phyloP scores from a whole-genome alignment of 768 basidiomycete genomes.

The Clitopilus hobsonii region DNA sequence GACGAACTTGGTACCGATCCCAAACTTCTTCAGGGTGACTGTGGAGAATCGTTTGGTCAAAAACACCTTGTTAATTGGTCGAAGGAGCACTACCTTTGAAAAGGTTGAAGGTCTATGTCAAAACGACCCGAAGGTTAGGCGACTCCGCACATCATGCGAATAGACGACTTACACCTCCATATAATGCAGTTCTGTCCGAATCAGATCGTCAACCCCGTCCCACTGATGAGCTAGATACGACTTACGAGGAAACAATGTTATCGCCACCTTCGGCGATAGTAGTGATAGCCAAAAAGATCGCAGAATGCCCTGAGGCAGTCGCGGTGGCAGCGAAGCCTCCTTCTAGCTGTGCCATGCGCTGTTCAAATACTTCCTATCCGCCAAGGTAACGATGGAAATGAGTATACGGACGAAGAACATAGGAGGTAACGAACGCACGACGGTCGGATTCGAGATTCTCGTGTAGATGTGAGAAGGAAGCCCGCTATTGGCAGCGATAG shows the following conservation, averaged over 20 bases:
- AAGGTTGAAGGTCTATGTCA: constrained; percentile 53
- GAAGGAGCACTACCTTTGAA: constrained; percentile 49
- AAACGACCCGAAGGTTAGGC: constrained; percentile 6
- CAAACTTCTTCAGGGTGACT: constrained; percentile 26
- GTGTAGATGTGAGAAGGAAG: constrained; percentile 1
- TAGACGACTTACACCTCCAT: constrained; percentile 59
- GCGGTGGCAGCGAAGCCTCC: constrained; percentile 60
- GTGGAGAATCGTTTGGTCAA: neutral
- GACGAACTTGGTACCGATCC: constrained; percentile 53
- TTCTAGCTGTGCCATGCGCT: constrained; percentile 59
- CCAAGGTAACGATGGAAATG: neutral
- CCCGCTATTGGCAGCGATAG: neutral
- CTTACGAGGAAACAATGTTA: constrained; percentile 44
- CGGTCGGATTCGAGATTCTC: constrained; percentile 2
- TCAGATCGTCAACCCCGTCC: constrained; percentile 33
- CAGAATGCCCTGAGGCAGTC: constrained; percentile 54
- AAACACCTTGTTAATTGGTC: too few relatives aligned
- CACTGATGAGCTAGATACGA: constrained; percentile 14
- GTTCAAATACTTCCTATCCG: constrained; percentile 57
- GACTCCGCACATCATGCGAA: too few relatives aligned
- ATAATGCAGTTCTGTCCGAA: constrained; percentile 39
- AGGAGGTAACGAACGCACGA: constrained; percentile 5
- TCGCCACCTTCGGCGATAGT: constrained; percentile 51
- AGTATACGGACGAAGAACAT: neutral
- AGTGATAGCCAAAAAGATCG: constrained; percentile 56